Base-by-base conservation (phyloP, 176 grass and related monocot species). In the Oryza coarctata region DNA sequence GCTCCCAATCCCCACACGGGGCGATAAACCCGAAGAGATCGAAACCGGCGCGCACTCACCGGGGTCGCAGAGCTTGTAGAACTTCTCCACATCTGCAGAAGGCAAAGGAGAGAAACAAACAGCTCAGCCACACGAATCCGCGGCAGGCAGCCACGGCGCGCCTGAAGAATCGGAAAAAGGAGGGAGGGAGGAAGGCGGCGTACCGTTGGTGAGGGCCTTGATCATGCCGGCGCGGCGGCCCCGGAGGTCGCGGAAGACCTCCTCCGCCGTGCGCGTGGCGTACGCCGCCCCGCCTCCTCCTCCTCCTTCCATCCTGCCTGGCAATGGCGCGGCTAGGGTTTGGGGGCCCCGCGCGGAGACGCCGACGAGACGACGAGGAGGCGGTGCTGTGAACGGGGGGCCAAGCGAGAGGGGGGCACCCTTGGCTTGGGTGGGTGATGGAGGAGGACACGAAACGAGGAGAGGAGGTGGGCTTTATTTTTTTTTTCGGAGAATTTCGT, bases 51-150 rank as follows among this genome's bases (percentile, higher is more conserved):
- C 44, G 67, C 83, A 88, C 86, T 92, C 67, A 97, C 94, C 94
- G 26, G 94, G 94, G 86, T 97, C 94, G 84, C 94, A 97, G 29
- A 89, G 89, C 91, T 94, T 84, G 89, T 79, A 97, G 64, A 97
- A 97, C 91, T 88, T 97, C 58, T 97, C 94, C 89, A 97, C 91
- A 83, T 97, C 94, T 97, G 81, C 94, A 88, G 3, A 86, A 77
- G 75, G 75, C 25, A 27, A 18, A 71, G 14, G 9, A 80, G 47
- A 80, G 47, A 22, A 55, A 55, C 17, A 82, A 82, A 49, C 73
- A 55, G 25, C 65, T 90, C 71, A 88, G 41, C 41, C 66, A 47
- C 70, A 63, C 71, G 45, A 88, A 78, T 77, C 84, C 71, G 22
- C 34, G 12, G 35, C 35, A 36, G 35, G 35, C 12, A 49, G 8